phyloP scores from a whole-genome alignment of 192 early-diverging fungal species.

The Spizellomyces sp. region DNA sequence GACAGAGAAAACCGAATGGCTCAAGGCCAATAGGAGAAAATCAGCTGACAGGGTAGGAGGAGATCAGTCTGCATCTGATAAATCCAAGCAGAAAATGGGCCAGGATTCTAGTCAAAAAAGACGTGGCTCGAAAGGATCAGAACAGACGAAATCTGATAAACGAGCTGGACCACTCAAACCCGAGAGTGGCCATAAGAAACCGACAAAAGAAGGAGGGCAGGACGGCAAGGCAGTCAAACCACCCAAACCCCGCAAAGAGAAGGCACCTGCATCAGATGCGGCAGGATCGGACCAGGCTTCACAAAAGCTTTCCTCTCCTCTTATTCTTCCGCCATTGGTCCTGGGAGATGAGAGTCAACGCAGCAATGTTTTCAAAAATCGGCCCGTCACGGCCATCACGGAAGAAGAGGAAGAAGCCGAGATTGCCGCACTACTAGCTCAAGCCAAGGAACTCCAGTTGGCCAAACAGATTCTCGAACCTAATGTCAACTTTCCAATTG shows the following conservation, averaged over 20 bases:
- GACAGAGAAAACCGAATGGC: not conserved
- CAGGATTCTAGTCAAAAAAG: not conserved
- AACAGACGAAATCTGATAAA: not conserved
- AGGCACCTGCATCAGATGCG: not conserved
- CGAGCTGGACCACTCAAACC: not conserved
- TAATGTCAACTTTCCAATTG: no score
- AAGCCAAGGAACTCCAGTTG: not conserved
- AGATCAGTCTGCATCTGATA: not conserved
- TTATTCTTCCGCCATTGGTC: not conserved
- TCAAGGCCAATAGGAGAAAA: not conserved
- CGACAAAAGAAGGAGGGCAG: not conserved
- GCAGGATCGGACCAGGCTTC: not conserved
- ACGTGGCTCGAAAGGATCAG: not conserved
- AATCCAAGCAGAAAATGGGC: not conserved
- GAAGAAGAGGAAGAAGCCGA: not conserved
- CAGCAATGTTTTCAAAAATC: not conserved
- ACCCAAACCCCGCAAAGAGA: not conserved
- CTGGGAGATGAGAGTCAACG: not conserved
- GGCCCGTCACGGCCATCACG: not conserved
- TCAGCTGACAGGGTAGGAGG: not conserved
- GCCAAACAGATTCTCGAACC: not conserved
- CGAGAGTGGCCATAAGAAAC: no score
- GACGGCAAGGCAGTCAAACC: not conserved
- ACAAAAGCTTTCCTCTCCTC: not conserved
- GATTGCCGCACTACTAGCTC: not conserved